These are phyloP conservation scores for Sanguinoderma infundibulare DNA, from an alignment of 1,284 basidiomycete genomes.

Conservation along the genomic window DNA sequence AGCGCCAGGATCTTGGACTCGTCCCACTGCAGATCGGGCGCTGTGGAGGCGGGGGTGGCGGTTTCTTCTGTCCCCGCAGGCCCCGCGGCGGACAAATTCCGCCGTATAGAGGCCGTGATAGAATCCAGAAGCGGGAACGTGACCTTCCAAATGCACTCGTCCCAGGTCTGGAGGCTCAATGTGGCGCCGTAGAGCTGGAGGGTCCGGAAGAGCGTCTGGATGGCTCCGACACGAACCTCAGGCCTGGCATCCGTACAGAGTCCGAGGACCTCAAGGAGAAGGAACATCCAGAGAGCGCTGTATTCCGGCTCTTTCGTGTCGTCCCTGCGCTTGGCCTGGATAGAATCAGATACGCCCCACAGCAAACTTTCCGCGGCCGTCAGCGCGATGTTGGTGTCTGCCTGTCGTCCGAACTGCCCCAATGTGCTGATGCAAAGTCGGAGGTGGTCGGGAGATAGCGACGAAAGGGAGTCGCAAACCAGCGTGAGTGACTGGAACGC, in stretches of 20 bases:
- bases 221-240: constrained; percentile 91
- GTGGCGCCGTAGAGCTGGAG: constrained; percentile 92
- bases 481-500: constrained; percentile 94
- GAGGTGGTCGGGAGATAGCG: constrained; percentile 81
- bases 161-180: constrained; percentile 83
- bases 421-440: constrained; percentile 89
- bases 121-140: constrained; percentile 88
- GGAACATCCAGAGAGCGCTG: constrained; percentile 89
- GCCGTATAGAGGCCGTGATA: constrained; percentile 62
- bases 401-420: constrained; percentile 88
- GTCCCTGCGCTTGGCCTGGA: constrained; percentile 78
- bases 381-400: constrained; percentile 94
- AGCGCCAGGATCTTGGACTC: constrained; percentile 89
- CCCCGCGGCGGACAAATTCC: constrained; percentile 25
- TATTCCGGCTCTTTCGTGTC: constrained; percentile 71
- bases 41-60: constrained; percentile 21
- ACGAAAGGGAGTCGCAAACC: constrained; percentile 91
- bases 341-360: constrained; percentile 94
- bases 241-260: constrained; percentile 83
- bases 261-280: constrained; percentile 83
- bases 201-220: constrained; percentile 94
- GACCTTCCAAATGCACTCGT: constrained; percentile 86
- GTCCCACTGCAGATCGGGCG: constrained; percentile 63
- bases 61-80: constrained; percentile 8
- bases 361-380: constrained; percentile 89